Conservation (phyloP, 2,329 filamentous ascomycete species). For the Bipolaris victoriae region DNA sequence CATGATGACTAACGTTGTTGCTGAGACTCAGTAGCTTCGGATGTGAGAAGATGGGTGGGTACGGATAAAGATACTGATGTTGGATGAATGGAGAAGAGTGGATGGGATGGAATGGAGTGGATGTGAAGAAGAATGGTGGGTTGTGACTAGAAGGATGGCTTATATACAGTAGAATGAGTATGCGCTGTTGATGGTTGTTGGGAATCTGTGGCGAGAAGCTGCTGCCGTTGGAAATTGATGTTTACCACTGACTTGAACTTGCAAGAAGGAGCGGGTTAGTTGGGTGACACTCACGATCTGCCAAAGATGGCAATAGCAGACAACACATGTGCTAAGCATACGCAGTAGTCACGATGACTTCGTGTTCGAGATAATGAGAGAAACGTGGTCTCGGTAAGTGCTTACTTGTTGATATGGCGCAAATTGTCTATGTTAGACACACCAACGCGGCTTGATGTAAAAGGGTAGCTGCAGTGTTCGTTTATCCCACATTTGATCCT, state of each 20-base stretch:
- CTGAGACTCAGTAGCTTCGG: not conserved
- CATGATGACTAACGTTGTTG: constrained; percentile 10
- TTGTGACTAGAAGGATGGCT: constrained; percentile 3
- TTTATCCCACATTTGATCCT: too few relatives aligned
- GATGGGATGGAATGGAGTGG: constrained; percentile 17
- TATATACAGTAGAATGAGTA: constrained; percentile 13
- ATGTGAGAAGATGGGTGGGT: constrained; percentile 10
- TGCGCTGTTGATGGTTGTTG: not conserved
- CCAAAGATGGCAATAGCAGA: not conserved
- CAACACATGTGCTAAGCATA: constrained; percentile 58
- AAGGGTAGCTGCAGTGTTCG: too few relatives aligned
- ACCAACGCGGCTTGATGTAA: too few relatives aligned
- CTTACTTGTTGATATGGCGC: not conserved
- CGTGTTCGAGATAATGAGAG: not conserved
- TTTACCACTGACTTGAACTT: not conserved
- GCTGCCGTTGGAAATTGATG: not conserved
- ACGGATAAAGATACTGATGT: constrained; percentile 9
- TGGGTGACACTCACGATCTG: not conserved
- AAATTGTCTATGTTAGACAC: not conserved
- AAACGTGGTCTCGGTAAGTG: not conserved
- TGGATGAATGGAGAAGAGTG: constrained; percentile 17
- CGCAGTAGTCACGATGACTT: not conserved
- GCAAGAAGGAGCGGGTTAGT: not conserved
- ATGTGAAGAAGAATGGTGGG: constrained; percentile 13
- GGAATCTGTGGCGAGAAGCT: constrained; percentile 3